Percentiles rank a stretch among this genome's conserved stretches.
Conservation (phyloP, 768 basidiomycete genomes). For the Pleurotus citrinopileatus region DNA sequence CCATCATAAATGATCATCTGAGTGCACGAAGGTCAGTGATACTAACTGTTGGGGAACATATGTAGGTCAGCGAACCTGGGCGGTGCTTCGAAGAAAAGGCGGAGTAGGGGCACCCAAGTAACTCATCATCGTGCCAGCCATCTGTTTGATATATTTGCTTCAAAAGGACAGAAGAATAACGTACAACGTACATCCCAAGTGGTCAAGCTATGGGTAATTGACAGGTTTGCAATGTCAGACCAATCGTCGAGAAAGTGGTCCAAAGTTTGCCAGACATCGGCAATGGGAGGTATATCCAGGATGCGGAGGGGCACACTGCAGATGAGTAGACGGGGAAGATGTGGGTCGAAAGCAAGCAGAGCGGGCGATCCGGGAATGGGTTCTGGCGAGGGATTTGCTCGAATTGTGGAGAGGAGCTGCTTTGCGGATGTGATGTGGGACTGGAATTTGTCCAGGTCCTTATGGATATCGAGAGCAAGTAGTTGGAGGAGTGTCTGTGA, state of each 20-base stretch:
- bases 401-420: conserved; percentile 37
- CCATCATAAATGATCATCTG: conserved; percentile 62
- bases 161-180: neutral
- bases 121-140: neutral
- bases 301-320: conserved; percentile 69
- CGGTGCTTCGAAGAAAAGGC: conserved; percentile 62
- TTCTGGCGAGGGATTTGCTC: conserved; percentile 31
- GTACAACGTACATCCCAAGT: conserved; percentile 67
- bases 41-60: no score
- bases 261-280: conserved; percentile 51
- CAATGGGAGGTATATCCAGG: conserved; percentile 45
- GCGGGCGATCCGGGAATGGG: conserved; percentile 45
- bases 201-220: conserved; percentile 38
- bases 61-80: no score
- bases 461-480: conserved; percentile 39
- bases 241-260: conserved; percentile 51
- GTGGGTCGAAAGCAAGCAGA: conserved; percentile 58
- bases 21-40: no score
- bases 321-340: conserved; percentile 62
- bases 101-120: conserved; percentile 26
- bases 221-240: conserved; percentile 48
- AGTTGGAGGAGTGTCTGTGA: conserved; percentile 48
- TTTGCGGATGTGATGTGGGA: conserved; percentile 37
- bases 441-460: conserved; percentile 32
- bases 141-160: neutral